Evolutionary conservation across 2,329 filamentous ascomycete species (phyloP), one percentile per base, ranked within the genome.

Genomic region (Samsoniella hepiali): DNA sequence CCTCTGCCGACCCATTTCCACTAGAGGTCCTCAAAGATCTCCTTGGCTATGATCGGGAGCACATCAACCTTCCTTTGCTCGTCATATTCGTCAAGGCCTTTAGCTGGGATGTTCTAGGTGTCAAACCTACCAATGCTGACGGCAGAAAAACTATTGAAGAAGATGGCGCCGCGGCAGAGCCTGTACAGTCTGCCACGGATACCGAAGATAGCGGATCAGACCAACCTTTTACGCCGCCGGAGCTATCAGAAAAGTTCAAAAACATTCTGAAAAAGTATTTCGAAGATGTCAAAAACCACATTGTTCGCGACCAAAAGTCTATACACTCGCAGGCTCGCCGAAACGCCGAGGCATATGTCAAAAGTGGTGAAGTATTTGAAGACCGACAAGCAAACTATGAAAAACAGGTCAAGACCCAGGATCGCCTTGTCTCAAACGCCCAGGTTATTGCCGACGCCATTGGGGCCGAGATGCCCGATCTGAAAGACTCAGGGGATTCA

Each of bases 21-120:
- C 81, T 99, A 27, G 95, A 99, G 74, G 94, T 98, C n/a, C 80
- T 99, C 47, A 99, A 99, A 78, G 96, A 99, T 73, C 84, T 99
- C 67, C 84, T 99, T 17, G 93, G 93, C 8, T 89, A 98, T 72
- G 95, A 99, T 74, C 87, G 93, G 62, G 94, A 99, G 69, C 95
- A 98, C 72, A 81, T 87, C 62, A 99, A 98, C 72, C 78, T 99
- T 50, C 93, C 95, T 1, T 80, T 99, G 53, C 89, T 97, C 6
- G 95, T 98, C 58, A 84, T 96, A 15, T 99, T 99, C 72, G 93
- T 97, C 68, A 99, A 97, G 78, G 89, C 91, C 22, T 99, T 98
- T 71, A 89, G 90, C 67, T 99, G 94, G 93, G 96, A 99, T 77
- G 86, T 98, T 42, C 79, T 99, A 15, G 95, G 95, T 2, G 86